A percentile compares a stretch with the other conserved stretches of the same genome.
Conservation (phyloP, 331 rosid species). For the Pyracantha coccinea region DNA sequence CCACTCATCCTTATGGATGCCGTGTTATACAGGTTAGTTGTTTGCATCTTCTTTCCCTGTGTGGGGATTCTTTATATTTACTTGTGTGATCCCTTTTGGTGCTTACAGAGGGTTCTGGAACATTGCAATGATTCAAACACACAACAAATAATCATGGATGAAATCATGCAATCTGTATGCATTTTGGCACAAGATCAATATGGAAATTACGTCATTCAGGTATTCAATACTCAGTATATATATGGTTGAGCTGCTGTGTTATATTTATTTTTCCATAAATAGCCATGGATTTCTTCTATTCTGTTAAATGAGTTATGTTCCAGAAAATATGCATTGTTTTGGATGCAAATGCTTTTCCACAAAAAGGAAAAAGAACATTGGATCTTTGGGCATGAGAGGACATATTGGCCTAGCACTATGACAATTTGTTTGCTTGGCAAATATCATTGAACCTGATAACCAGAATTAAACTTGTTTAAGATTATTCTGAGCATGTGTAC, state of each 20-base stretch:
- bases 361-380: not conserved
- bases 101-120: slow-evolving; percentile 88
- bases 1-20: slow-evolving; percentile 97
- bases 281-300: not conserved
- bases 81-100: slow-evolving; percentile 25
- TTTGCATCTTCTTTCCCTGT: slow-evolving; percentile 6
- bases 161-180: slow-evolving; percentile 89
- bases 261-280: not conserved
- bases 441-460: not conserved
- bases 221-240: slow-evolving; percentile 6
- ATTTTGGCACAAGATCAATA: slow-evolving; percentile 89
- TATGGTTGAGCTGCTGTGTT: not conserved
- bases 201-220: slow-evolving; percentile 99
- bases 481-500: not conserved
- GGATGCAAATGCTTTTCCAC: not conserved
- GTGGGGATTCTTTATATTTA: slow-evolving; percentile 8
- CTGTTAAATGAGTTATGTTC: not conserved
- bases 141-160: slow-evolving; percentile 80
- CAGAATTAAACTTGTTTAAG: not conserved
- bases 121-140: slow-evolving; percentile 74
- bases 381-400: not conserved
- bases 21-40: slow-evolving; percentile 85
- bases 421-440: not conserved
- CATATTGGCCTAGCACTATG: not conserved
- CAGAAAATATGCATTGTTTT: not conserved